Evolutionary conservation across 202 grass and related monocot species (phyloP), one percentile per base, ranked within the genome.

Genomic region (Digitaria exilis): DNA sequence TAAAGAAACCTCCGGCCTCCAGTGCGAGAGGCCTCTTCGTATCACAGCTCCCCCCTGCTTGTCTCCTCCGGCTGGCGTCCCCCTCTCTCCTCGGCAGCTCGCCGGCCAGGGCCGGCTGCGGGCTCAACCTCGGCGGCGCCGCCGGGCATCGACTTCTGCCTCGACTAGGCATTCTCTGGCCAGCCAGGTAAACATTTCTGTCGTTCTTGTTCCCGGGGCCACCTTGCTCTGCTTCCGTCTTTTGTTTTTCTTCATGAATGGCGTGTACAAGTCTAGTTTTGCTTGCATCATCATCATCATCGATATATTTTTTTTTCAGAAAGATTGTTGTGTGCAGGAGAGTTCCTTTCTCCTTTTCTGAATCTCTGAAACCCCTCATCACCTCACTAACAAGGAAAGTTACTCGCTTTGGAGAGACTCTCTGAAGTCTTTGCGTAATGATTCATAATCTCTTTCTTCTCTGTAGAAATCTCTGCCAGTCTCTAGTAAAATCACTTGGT

Each of bases 1-100:
- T 89, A 89, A 89, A 85, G 28, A 28, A 15, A 19, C 52, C 54
- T 42, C 35, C 81, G 14, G 22, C 19, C 42, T 80, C n/a, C 55
- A 34, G 50, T 3, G 9, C 72, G 7, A 68, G 29, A 56, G 19
- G 10, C 6, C 24, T 44, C 57, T 64, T 64, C 32, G 13, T 58
- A 22, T 2, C 54, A 51, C 73, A 46, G 46, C 62, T 61, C 43
- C 41, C n/a, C 4, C 48, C 43, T 1, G 41, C 62, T 52, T 68
- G 28, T n/a, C 14, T 0, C 31, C 62, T 26, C 52, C 63, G 46
- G n/a, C n/a, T n/a, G n/a, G 1, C 19, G 44, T 7, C n/a, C 29
- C 39, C 2, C 29, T 39, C 7, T 60, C 57, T 75, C 77, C 43
- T 39, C 69, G 16, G 55, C 55, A 48, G 1, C 42, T 37, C 26